Evolutionary conservation across 176 grass and related monocot species (phyloP).

Genomic region (Zea luxurians): DNA sequence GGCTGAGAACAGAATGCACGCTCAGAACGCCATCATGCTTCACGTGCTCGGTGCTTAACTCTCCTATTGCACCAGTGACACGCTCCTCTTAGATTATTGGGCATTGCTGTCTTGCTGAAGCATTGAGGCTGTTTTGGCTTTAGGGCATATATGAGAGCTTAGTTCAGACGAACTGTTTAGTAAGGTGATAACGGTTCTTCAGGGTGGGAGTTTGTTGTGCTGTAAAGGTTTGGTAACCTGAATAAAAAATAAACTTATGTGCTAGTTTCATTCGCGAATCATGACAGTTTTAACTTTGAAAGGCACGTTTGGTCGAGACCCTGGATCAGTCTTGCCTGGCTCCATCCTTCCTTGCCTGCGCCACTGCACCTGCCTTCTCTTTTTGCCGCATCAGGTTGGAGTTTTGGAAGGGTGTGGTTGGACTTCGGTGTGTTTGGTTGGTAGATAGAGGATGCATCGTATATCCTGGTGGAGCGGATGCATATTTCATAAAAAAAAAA

Average conservation of each 20-base stretch:
- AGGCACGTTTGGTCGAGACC: too few relatives aligned
- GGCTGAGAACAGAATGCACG: conserved; percentile 94
- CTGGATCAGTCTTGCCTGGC: too few relatives aligned
- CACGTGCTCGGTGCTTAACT: conserved; percentile 64
- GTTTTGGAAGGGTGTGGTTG: too few relatives aligned
- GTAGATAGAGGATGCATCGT: too few relatives aligned
- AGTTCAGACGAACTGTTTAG: neutral
- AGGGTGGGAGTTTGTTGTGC: neutral
- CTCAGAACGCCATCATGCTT: conserved; percentile 95
- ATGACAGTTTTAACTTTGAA: neutral
- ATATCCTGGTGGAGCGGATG: too few relatives aligned
- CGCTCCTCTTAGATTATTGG: conserved; percentile 1
- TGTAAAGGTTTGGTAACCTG: conserved; percentile 25
- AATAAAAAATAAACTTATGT: conserved; percentile 23
- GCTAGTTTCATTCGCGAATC: neutral
- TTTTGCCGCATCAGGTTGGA: too few relatives aligned
- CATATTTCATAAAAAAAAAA: too few relatives aligned
- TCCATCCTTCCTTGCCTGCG: too few relatives aligned
- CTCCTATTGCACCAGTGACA: neutral
- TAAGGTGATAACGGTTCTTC: neutral
- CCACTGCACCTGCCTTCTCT: too few relatives aligned
- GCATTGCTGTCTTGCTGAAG: neutral
- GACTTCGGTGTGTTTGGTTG: too few relatives aligned
- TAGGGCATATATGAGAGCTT: neutral
- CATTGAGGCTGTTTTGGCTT: conserved; percentile 15